Evolutionary conservation across 2,329 filamentous ascomycete species (phyloP), one percentile per base, ranked within the genome.

Genomic region (Aspergillus pseudoglaucus): DNA sequence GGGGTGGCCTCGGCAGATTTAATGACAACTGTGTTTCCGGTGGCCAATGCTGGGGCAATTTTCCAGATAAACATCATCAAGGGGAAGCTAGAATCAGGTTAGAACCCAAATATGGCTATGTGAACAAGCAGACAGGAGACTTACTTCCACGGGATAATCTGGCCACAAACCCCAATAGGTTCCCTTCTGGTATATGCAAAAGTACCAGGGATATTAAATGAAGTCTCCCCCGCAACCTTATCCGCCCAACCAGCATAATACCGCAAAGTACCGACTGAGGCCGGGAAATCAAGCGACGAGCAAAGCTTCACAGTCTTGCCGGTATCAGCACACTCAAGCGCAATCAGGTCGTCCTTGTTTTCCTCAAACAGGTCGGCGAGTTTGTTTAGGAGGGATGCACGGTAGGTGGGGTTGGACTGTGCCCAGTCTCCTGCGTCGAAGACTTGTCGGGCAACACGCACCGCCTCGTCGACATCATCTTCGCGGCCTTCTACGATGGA

Each of bases 221-320:
- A 81, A 53, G 88, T 87, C 78, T 90, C 88, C 71, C 88, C 88
- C 73, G 85, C 78, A 57, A 91, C 85, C 84, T 95, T 94, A 78
- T 95, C 94, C 89, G 76, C 93, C 84, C 86, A 94, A 53, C 89
- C 89, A 64, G 80, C 88, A 61, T 90, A 90, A 75, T 90, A 95
- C 72, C 89, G 81, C 64, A 95, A 14, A n/a, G 30, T 33, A n/a
- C 30, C 30, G 30, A 33, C 14, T 3, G 30, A 33, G 9, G 10
- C 30, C 6, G 30, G 30, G 10, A 33, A n/a, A 33, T 33, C 30
- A 33, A 33, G 10, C 30, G 9, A n/a, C 30, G 30, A 33, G 30
- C 30, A 33, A n/a, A 33, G 10, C 30, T 33, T 33, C 30, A n/a
- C 3, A 33, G 30, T 33, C 30, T 33, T 33, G 30, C 30, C 30